Evolutionary conservation across 2,329 filamentous ascomycete genomes (phyloP).

Genomic region (Mollisia scopiformis): DNA sequence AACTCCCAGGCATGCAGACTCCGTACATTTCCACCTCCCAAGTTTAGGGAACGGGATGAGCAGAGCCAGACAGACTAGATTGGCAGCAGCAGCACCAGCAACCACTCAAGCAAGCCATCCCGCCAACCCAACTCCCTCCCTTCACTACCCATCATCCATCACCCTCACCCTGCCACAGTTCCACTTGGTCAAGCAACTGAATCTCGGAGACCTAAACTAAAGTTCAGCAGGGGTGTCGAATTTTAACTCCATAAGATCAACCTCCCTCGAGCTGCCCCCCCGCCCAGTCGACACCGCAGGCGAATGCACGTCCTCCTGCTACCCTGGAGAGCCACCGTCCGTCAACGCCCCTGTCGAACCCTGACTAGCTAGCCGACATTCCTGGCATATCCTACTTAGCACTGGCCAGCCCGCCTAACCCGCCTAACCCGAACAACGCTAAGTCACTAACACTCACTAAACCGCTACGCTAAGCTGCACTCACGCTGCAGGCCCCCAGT

Average conservation of each 20-base stretch:
- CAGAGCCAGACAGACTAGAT: background rate
- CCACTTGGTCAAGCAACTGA: constrained; percentile 1
- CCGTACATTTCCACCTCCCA: background rate
- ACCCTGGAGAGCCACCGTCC: background rate
- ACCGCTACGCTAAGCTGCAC: background rate
- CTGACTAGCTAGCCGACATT: constrained; percentile 14
- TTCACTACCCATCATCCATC: no score
- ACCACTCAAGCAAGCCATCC: background rate
- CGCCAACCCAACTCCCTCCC: background rate
- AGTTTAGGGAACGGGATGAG: background rate
- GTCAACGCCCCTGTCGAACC: background rate
- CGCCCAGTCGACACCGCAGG: no score
- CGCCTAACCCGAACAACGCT: background rate
- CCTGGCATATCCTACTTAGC: background rate
- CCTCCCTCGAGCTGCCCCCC: no score
- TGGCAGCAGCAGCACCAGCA: background rate
- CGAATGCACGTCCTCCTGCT: constrained; percentile 13
- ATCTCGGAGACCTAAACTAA: constrained; percentile 30
- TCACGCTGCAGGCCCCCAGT: background rate
- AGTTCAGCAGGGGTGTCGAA: constrained; percentile 24
- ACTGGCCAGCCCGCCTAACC: background rate
- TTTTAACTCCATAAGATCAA: constrained; percentile 26
- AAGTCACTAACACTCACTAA: background rate
- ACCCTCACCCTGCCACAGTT: background rate
- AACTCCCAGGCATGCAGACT: background rate